phyloP scores from a whole-genome alignment of 1,284 basidiomycete species.

The Cystobasidiaceae sp. region DNA sequence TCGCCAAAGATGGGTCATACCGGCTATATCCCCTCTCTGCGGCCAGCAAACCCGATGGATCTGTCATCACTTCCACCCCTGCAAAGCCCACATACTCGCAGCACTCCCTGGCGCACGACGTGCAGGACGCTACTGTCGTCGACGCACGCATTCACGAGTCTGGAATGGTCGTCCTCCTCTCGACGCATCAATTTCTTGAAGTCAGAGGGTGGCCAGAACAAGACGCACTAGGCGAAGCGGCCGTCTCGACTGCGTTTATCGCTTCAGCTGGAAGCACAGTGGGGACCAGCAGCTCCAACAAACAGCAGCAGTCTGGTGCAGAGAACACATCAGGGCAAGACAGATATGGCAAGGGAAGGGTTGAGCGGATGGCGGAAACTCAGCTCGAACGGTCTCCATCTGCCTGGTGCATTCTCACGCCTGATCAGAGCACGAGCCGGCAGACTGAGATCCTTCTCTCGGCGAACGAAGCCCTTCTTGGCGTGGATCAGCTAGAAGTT shows the following conservation, averaged over 20 bases:
- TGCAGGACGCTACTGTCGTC: conserved; percentile 71
- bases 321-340: neutral
- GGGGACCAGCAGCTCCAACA: neutral
- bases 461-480: conserved; percentile 65
- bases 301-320: neutral
- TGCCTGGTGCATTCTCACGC: conserved; percentile 79
- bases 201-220: conserved; percentile 63
- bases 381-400: conserved; percentile 69
- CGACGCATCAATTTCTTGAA: conserved; percentile 70
- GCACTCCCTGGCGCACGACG: conserved; percentile 75
- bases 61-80: conserved; percentile 52
- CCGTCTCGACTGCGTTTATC: neutral
- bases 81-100: conserved; percentile 67
- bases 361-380: conserved; percentile 44
- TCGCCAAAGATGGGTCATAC: conserved; percentile 89
- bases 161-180: conserved; percentile 80
- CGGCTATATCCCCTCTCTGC: conserved; percentile 71
- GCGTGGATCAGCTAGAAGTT: conserved; percentile 76
- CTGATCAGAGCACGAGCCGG: conserved; percentile 74
- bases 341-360: conserved; percentile 20
- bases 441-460: conserved; percentile 82
- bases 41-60: conserved; percentile 15
- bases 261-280: neutral
- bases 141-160: conserved; percentile 78
- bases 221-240: neutral